Percentiles rank a stretch among this genome's conserved stretches.
phyloP scores from a whole-genome alignment of 441 rosid genomes.

The Daphne laureola region DNA sequence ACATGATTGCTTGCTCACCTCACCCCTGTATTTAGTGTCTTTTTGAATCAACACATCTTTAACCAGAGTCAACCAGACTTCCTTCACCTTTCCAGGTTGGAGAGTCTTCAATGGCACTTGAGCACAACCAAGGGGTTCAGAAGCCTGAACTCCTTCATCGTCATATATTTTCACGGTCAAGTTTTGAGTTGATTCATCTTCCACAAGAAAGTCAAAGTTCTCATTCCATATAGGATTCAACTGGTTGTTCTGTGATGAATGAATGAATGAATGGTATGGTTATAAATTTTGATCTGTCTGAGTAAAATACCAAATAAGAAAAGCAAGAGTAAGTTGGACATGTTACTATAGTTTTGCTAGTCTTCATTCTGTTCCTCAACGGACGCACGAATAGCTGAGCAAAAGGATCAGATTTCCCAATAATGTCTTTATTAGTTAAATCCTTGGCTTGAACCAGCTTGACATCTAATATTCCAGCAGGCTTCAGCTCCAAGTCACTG shows the following conservation, averaged over 20 bases:
- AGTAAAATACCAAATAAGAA: not conserved
- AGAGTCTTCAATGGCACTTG: conserved; percentile 54
- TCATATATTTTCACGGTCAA: conserved; percentile 72
- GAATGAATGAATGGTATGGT: not conserved
- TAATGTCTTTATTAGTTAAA: conserved; percentile 76
- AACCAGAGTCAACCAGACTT: conserved; percentile 74
- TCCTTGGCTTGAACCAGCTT: conserved; percentile 95
- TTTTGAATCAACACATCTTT: conserved; percentile 88
- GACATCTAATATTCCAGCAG: conserved; percentile 85
- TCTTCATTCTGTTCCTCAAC: conserved; percentile 55
- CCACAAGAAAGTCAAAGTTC: conserved; percentile 77
- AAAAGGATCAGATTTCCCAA: conserved; percentile 97
- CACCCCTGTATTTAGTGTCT: conserved; percentile 84
- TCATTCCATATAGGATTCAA: conserved; percentile 96
- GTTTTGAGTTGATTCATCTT: conserved; percentile 77
- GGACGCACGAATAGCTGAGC: conserved; percentile 77
- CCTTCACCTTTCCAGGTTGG: conserved; percentile 89
- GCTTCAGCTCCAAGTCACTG: conserved; percentile 88
- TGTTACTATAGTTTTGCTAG: conserved; percentile 79
- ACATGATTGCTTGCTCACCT: conserved; percentile 37
- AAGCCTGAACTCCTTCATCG: conserved; percentile 78
- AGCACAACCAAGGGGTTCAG: conserved; percentile 82
- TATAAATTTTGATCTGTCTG: conserved; percentile 7
- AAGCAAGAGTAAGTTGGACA: conserved; percentile 1
- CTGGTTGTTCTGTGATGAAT: conserved; percentile 49